Conservation (phyloP, 441 rosid species). For the Erodium chrysanthum region DNA sequence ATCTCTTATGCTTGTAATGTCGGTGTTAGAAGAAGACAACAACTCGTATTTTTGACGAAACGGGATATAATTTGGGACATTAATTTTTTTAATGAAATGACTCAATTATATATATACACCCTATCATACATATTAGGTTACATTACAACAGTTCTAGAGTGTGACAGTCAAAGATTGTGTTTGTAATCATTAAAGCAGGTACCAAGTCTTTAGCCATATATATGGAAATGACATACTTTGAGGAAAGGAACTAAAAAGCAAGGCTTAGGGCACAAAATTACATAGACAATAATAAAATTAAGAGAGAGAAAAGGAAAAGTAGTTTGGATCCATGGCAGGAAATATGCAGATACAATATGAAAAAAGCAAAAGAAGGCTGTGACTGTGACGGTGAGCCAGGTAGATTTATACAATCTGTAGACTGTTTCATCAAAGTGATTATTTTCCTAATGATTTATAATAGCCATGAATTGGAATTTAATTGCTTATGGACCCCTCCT, state of each 20-base stretch:
- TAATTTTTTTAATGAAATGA: no score
- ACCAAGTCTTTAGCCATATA: neutral
- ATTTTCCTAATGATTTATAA: neutral
- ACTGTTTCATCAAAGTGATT: neutral
- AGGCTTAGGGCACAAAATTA: constrained; percentile 1
- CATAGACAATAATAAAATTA: neutral
- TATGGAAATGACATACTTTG: neutral
- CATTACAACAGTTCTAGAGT: neutral
- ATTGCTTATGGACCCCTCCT: neutral
- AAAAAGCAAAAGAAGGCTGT: neutral
- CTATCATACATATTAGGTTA: neutral
- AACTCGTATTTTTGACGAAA: no score
- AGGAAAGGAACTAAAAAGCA: neutral
- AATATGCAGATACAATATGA: constrained; percentile 1
- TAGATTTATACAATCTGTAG: neutral
- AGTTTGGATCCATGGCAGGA: neutral
- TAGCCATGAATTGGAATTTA: neutral
- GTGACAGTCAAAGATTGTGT: constrained; percentile 3
- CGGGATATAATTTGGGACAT: no score
- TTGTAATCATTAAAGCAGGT: neutral
- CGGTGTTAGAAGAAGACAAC: neutral
- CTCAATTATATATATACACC: no score
- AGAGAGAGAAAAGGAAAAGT: constrained; percentile 1
- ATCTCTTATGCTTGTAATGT: neutral
- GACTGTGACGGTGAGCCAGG: neutral